These are phyloP conservation scores for Comarum palustre DNA, from an alignment of 306 rosid species.

Conservation along the genomic window DNA sequence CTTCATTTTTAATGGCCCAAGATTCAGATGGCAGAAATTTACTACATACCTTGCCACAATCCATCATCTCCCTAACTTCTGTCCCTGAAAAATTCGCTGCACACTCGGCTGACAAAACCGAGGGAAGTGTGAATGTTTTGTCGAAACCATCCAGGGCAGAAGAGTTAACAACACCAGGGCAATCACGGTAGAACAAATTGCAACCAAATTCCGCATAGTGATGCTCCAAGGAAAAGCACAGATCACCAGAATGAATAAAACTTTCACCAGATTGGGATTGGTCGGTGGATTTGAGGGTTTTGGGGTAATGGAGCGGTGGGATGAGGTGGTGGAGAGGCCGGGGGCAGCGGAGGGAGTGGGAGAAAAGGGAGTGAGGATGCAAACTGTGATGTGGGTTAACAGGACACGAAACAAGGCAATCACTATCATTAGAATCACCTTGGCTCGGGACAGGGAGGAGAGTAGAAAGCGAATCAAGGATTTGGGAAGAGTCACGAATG, in stretches of 20 bases:
- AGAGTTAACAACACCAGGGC: constrained; percentile 59
- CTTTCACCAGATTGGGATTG: constrained; percentile 17
- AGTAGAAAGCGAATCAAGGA: constrained; percentile 33
- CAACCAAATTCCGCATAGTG: constrained; percentile 28
- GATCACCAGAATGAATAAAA: constrained; percentile 20
- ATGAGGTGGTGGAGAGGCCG: constrained; percentile 28
- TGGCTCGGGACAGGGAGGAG: constrained; percentile 38
- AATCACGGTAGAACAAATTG: constrained; percentile 57
- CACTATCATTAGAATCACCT: neutral
- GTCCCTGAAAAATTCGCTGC: constrained; percentile 14
- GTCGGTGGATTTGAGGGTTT: constrained; percentile 35
- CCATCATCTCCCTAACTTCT: neutral
- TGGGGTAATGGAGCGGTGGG: constrained; percentile 45
- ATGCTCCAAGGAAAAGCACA: constrained; percentile 49
- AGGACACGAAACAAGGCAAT: constrained; percentile 41
- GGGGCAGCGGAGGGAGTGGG: constrained; percentile 60
- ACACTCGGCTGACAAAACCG: constrained; percentile 47
- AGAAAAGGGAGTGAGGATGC: constrained; percentile 55
- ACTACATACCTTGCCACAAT: constrained; percentile 1
- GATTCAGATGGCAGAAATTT: constrained; percentile 60
- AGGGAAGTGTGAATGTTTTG: constrained; percentile 57
- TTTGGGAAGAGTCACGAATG: constrained; percentile 31
- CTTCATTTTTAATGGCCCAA: constrained; percentile 44
- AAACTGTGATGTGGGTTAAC: constrained; percentile 56
- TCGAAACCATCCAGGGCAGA: constrained; percentile 27